Conservation (phyloP, 176 grass and related monocot genomes). For the Avena insularis region DNA sequence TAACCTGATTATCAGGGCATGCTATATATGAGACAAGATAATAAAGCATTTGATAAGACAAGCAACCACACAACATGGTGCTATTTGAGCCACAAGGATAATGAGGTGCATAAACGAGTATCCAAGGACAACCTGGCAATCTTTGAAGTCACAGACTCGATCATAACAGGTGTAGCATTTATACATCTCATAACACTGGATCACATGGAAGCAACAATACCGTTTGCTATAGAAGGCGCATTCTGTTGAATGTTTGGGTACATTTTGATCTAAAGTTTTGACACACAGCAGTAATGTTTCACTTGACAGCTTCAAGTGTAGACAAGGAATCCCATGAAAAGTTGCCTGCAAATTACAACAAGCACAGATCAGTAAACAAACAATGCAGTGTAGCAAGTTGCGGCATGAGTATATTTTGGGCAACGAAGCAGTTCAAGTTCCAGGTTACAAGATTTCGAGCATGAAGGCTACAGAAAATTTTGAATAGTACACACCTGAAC, state of each 20-base stretch:
- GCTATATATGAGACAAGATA: background rate
- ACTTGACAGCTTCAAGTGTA: background rate
- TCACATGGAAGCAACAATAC: constrained; percentile 10
- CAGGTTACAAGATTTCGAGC: background rate
- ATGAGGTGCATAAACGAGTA: background rate
- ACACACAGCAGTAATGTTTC: background rate
- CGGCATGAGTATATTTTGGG: background rate
- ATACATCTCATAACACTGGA: constrained; percentile 34
- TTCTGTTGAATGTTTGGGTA: constrained; percentile 17
- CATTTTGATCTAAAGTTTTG: background rate
- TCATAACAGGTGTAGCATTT: constrained; percentile 6
- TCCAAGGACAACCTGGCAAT: background rate
- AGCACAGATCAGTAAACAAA: background rate
- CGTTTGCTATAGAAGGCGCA: background rate
- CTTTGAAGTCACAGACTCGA: background rate
- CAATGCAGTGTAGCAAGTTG: background rate
- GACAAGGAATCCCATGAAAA: constrained; percentile 17
- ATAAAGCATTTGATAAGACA: background rate
- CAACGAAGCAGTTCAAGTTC: background rate
- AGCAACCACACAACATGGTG: background rate
- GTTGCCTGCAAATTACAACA: constrained; percentile 26
- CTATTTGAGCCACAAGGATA: background rate
- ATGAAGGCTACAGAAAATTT: background rate
- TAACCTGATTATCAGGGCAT: constrained; percentile 7
- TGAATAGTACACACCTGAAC: background rate